Conservation (phyloP, 495 filamentous ascomycete species). For the Penicillium tannophilum region DNA sequence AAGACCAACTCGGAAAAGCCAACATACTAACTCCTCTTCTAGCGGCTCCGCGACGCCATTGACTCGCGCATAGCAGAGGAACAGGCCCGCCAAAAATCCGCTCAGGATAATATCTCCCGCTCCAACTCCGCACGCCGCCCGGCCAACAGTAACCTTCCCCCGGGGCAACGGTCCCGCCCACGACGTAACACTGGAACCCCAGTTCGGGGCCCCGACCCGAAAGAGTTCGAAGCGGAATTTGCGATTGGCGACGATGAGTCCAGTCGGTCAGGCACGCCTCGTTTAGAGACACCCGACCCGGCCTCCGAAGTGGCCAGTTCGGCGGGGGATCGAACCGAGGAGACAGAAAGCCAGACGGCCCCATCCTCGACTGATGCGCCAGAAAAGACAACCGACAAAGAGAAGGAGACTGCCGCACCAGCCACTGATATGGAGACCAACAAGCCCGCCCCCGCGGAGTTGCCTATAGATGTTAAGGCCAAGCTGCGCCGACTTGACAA, state of each 20-base stretch:
- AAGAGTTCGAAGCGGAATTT: conserved; percentile 81
- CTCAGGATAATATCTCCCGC: conserved; percentile 50
- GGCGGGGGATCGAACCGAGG: conserved; percentile 31
- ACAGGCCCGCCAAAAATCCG: conserved; percentile 71
- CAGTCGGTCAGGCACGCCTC: conserved; percentile 58
- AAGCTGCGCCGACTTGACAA: conserved; percentile 77
- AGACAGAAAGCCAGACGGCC: conserved; percentile 26
- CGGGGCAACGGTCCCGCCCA: conserved; percentile 53
- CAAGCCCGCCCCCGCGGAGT: conserved; percentile 48
- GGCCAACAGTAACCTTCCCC: conserved; percentile 52
- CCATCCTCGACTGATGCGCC: conserved; percentile 20
- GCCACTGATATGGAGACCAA: conserved; percentile 20
- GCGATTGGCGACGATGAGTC: conserved; percentile 77
- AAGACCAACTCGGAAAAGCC: not conserved
- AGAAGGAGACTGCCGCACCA: conserved; percentile 23
- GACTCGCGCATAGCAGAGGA: conserved; percentile 87
- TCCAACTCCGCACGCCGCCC: conserved; percentile 55
- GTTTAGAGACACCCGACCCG: conserved; percentile 35
- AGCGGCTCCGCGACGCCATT: conserved; percentile 86
- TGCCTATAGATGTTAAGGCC: conserved; percentile 71
- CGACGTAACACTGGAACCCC: conserved; percentile 54
- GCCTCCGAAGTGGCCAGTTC: conserved; percentile 23
- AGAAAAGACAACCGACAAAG: conserved; percentile 27
- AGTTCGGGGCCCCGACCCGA: conserved; percentile 70
- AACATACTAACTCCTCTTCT: conserved; percentile 15